Conservation (phyloP, 257 asterid species). For the Scutellaria galericulata region DNA sequence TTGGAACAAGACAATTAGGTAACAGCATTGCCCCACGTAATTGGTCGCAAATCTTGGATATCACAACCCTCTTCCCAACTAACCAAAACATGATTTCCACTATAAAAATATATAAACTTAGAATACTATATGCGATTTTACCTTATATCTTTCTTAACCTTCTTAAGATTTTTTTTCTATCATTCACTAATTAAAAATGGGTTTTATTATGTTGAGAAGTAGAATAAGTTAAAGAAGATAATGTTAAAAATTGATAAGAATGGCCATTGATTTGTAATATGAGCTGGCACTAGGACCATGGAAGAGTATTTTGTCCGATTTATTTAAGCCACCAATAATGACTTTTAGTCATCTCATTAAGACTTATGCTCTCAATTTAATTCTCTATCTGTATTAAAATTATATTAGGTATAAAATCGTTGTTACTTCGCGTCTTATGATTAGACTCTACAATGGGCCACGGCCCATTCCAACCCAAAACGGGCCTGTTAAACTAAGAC, state of each 20-base stretch:
- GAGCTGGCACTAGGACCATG: slow-evolving; percentile 21
- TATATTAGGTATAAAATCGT: too few relatives aligned
- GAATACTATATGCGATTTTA: too few relatives aligned
- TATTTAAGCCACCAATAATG: too few relatives aligned
- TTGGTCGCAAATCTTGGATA: slow-evolving; percentile 25
- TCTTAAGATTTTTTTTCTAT: neutral
- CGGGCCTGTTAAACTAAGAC: too few relatives aligned
- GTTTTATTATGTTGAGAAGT: neutral
- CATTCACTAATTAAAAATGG: neutral
- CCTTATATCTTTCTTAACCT: too few relatives aligned
- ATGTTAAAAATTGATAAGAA: neutral
- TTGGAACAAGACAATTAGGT: slow-evolving; percentile 28
- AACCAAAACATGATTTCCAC: neutral
- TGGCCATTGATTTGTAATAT: slow-evolving; percentile 1
- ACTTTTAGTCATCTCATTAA: too few relatives aligned
- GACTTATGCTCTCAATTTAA: too few relatives aligned
- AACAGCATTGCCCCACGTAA: slow-evolving; percentile 31
- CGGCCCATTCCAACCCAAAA: too few relatives aligned
- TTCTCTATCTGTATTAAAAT: too few relatives aligned
- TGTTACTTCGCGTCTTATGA: too few relatives aligned
- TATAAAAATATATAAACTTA: neutral
- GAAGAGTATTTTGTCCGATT: neutral
- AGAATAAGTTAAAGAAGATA: slow-evolving; percentile 6
- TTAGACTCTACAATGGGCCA: too few relatives aligned
- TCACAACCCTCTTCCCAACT: neutral